phyloP scores from a whole-genome alignment of 805 yeast species.

The Soucietia sequanensis region DNA sequence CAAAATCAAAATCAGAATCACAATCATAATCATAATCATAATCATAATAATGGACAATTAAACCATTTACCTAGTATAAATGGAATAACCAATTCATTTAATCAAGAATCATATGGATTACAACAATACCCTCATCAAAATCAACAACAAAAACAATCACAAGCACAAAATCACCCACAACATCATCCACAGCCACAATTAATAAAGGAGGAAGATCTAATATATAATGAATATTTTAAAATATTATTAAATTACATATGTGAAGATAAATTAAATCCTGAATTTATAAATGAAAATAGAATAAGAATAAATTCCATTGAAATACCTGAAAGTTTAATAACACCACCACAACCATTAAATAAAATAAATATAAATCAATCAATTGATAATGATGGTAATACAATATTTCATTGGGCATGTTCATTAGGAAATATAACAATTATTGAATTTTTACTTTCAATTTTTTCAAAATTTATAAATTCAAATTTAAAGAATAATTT shows the following conservation, averaged over 20 bases:
- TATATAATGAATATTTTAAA: constrained; percentile 40
- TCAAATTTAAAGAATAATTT: constrained; percentile 70
- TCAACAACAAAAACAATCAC: constrained; percentile 11
- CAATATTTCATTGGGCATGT: constrained; percentile 95
- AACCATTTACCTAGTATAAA: constrained; percentile 25
- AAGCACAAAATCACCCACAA: no score
- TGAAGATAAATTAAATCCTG: constrained; percentile 35
- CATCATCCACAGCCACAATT: no score
- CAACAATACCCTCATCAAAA: constrained; percentile 39
- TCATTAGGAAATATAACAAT: constrained; percentile 77
- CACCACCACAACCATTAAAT: constrained; percentile 54
- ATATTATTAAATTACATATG: constrained; percentile 51
- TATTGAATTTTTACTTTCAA: constrained; percentile 57
- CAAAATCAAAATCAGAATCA: no score
- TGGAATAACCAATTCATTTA: constrained; percentile 12
- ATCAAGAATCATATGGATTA: constrained; percentile 36
- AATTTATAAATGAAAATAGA: constrained; percentile 9
- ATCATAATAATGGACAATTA: constrained; percentile 6
- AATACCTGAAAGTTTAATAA: constrained; percentile 40
- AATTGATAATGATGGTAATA: constrained; percentile 90
- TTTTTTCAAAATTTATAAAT: constrained; percentile 66
- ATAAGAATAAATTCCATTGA: constrained; percentile 4
- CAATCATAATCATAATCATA: no score
- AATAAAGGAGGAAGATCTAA: constrained; percentile 17
- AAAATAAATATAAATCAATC: constrained; percentile 76